Percentiles rank a stretch among this genome's conserved stretches.
Conservation (phyloP, 176 grass and related monocot genomes). For the Musa acuminata region DNA sequence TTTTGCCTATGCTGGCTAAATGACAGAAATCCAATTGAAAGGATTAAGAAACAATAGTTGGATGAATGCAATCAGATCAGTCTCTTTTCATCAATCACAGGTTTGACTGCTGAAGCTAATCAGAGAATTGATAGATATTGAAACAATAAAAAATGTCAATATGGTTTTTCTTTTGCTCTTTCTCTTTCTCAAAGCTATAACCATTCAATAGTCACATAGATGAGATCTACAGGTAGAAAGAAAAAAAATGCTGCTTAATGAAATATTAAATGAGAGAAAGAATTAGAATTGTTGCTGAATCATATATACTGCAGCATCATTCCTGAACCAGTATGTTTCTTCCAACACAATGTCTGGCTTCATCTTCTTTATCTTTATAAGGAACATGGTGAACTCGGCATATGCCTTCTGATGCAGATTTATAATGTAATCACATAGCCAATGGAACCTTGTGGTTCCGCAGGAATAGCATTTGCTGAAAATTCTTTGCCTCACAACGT, state of each 20-base stretch:
- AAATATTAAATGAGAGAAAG: background rate
- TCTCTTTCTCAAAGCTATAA: background rate
- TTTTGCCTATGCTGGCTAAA: too few species aligned
- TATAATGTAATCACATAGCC: background rate
- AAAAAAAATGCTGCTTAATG: background rate
- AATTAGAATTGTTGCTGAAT: background rate
- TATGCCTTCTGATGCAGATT: conserved; percentile 3
- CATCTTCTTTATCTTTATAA: background rate
- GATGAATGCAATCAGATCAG: too few species aligned
- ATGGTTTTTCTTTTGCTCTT: background rate
- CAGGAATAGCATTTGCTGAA: background rate
- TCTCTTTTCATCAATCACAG: too few species aligned
- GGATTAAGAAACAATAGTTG: too few species aligned
- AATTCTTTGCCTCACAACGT: background rate
- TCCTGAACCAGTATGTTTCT: background rate
- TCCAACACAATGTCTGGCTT: background rate
- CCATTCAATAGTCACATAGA: background rate
- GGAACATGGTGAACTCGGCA: background rate
- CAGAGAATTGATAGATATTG: too few species aligned
- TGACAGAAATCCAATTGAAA: too few species aligned
- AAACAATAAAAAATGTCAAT: background rate
- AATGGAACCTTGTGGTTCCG: background rate
- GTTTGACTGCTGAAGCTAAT: too few species aligned
- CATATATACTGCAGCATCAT: background rate
- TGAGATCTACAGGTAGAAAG: background rate